Evolutionary conservation across 306 rosid genomes (phyloP), one percentile per base, ranked within the genome.

Genomic region (Amphicarpaea edgeworthii): DNA sequence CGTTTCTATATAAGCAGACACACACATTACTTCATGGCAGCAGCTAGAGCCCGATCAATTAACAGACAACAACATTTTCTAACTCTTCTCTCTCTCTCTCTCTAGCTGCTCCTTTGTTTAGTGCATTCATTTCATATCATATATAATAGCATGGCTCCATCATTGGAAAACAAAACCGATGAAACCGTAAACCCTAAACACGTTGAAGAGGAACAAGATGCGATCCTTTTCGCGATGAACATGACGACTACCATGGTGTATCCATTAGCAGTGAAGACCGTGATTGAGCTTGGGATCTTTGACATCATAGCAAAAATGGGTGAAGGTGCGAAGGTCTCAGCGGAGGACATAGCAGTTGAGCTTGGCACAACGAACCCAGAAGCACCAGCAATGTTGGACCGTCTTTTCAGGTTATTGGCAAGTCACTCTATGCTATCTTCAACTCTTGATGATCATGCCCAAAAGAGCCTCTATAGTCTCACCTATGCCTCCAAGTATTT

Each of bases 381-480:
- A 8, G 88, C 90, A 8, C 72, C 88, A 0, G 6, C 17, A 38
- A 88, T 88, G 93, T 1, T 88, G 23, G 90, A 91, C 0, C 83
- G 93, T 34, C 58, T 91, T 16, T 68, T 89, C 2, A 62, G 84
- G 74, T 78, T 91, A 7, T 73, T 91, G 63, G 68, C 84, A 0
- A 69, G 79, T 55, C 81, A 91, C 76, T 84, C 88, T 9, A 71
- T 91, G 65, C 60, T 91, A 0, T 17, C 12, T 17, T 87, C 85
- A 62, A 74, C 86, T 12, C 8, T 71, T n/a, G 68, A 1, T 7
- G 12, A 12, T 16, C 81, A 62, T n/a, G 83, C 55, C 1, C 3
- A 3, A 42, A 67, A 38, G 1, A 84, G 79, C 53, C 57, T 80
- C 7, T 90, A 90, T 32, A 41, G 81, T 34, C 85, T 86, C 6